A percentile compares a stretch with the other conserved stretches of the same genome.
Conservation (phyloP, 108 stramenopile species). For the Epipyxis sp. region DNA sequence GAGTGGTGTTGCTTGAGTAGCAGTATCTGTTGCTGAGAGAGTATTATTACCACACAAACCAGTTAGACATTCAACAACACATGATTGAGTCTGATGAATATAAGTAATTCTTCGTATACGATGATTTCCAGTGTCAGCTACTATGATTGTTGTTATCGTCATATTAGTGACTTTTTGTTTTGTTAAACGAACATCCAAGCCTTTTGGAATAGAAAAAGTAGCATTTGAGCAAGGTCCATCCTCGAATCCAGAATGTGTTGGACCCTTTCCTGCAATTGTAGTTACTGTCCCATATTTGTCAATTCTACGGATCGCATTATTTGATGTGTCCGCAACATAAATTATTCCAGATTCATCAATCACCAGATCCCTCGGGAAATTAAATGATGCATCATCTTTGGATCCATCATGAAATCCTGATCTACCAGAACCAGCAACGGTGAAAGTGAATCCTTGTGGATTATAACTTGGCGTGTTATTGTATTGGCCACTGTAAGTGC, state of each 20-base stretch:
- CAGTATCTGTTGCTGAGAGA: background rate
- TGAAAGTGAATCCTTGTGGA: slow-evolving; percentile 49
- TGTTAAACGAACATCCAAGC: slow-evolving; percentile 50
- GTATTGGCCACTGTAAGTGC: background rate
- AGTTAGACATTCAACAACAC: slow-evolving; percentile 54
- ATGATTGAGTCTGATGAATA: background rate
- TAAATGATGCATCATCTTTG: slow-evolving; percentile 61
- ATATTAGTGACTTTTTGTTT: background rate
- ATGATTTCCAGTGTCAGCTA: slow-evolving; percentile 75
- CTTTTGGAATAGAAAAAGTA: slow-evolving; percentile 64
- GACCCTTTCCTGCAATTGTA: slow-evolving; percentile 69
- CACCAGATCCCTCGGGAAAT: slow-evolving; percentile 66
- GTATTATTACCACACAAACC: slow-evolving; percentile 53
- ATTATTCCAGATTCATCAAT: slow-evolving; percentile 74
- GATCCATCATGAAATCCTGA: slow-evolving; percentile 65
- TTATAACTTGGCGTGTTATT: slow-evolving; percentile 39
- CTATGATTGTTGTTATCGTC: slow-evolving; percentile 44
- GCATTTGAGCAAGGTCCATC: slow-evolving; percentile 49
- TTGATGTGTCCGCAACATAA: slow-evolving; percentile 78
- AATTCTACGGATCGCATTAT: slow-evolving; percentile 70
- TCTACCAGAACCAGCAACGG: slow-evolving; percentile 47
- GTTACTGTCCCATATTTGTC: slow-evolving; percentile 53
- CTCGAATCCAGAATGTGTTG: slow-evolving; percentile 13
- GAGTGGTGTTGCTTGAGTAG: slow-evolving; percentile 45
- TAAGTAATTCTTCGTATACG: slow-evolving; percentile 48